Base-by-base conservation (phyloP, 2,329 filamentous ascomycete genomes). In the Nigrospora osmanthi region DNA sequence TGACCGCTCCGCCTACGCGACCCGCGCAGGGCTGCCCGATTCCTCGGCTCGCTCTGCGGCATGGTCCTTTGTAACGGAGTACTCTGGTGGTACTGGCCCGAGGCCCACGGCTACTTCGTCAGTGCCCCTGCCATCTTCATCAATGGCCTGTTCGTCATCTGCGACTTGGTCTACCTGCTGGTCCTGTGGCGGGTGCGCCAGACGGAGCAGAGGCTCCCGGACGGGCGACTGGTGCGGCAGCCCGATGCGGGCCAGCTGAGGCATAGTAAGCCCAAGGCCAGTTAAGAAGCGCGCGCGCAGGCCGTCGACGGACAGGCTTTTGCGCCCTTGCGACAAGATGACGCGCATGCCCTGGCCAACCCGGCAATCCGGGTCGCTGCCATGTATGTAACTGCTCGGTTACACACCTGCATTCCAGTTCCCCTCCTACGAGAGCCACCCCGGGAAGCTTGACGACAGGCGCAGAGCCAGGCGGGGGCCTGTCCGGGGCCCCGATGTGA, bases 51-150 rank as follows among this genome's bases (percentile, higher is more conserved):
- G 1, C 42, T 71, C 10, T 55, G 65, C 47, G 70, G 71, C 2
- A 56, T 73, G 15, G 59, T 66, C 6, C 45, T 64, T 11, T 60
- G 58, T 37, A 68, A 66, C 43, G 55, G 56, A 10, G 50, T 72
- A 37, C 55, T 70, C n/a, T 74, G 70, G 70, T 72, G 66, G 59
- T 66, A 65, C 50, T 75, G 73, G 73, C 71, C 70, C 3, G 73
- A 75, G 45, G 68, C 71, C 1, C 69, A 76, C 52, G 65, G 63
- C 11, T 76, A 72, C 52, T 66, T 71, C 30, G 57, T 64, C 40
- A 66, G 65, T 31, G 70, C 68, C 0, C 55, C 72, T 5, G 66
- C 63, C 1, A 38, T 72, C 4, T 66, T 73, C 46, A 52, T 76
- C 13, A 62, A 63, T 48, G 65, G 60, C 1, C 63, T 65, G 0